Evolutionary conservation across 495 filamentous ascomycete genomes (phyloP), one percentile per base, ranked within the genome.

Genomic region (Trichoderma virens): DNA sequence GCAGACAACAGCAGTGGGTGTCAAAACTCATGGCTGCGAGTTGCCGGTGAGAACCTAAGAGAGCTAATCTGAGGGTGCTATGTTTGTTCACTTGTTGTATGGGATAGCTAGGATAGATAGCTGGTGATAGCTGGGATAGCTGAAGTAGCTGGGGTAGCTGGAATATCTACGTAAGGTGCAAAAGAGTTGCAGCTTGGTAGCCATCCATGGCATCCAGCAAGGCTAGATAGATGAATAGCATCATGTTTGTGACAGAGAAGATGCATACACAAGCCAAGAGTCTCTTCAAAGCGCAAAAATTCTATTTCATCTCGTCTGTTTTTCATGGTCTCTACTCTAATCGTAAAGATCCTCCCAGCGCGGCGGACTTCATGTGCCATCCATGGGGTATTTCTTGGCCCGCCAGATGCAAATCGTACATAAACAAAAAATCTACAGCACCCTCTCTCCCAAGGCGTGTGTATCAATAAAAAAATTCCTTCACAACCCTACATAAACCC

Each of bases 21-120:
- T 68, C 31, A 68, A 45, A 60, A 31, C 56, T 20, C 38, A 13
- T 62, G 63, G 63, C 60, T 62, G 38, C 72, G 70, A 64, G 82
- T 83, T 83, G 74, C 72, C 80, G 47, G 68, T 85, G 82, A 80
- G 81, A 83, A 85, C 81, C 64, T 51, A 75, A 76, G 82, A 85
- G 81, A 85, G 81, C 81, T 85, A 77, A 83, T 83, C 82, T 85
- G 82, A 85, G 82, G 80, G 82, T 69, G 60, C 34, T 59, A 20
- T 59, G 13, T 59, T 59, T 59, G 8, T 3, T 59, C n/a, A 16
- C 54, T 59, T 59, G 23, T 18, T 60, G n/a, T n/a, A n/a, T n/a
- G n/a, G n/a, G n/a, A n/a, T n/a, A n/a, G n/a, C n/a, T n/a, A n/a
- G n/a, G n/a, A n/a, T n/a, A n/a, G n/a, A n/a, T n/a, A n/a, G n/a